Conservation (phyloP, 1,139 yeast species). For the Pichia sp. region DNA sequence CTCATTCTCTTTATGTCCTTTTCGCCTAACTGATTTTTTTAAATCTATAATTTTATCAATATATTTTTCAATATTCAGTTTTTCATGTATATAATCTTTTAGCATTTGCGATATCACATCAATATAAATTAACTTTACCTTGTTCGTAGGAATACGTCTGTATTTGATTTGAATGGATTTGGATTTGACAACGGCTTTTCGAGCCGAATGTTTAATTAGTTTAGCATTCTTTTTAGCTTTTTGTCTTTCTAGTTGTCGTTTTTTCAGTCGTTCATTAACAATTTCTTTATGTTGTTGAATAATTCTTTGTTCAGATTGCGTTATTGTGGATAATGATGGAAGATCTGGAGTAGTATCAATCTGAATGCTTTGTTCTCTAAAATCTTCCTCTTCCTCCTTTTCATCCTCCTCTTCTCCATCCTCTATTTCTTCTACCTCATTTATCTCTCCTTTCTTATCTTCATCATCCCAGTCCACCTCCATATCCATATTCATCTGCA, state of each 20-base stretch:
- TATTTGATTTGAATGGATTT: conserved; percentile 24
- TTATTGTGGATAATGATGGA: not conserved
- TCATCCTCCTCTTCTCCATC: not conserved
- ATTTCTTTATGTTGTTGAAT: conserved; percentile 10
- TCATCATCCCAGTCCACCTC: not conserved
- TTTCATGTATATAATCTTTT: conserved; percentile 23
- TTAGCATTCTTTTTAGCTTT: conserved; percentile 17
- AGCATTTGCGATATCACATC: conserved; percentile 33
- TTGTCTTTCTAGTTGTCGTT: not conserved
- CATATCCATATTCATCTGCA: not conserved
- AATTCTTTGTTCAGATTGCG: conserved; percentile 8
- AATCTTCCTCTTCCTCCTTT: not conserved
- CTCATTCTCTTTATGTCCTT: conserved; percentile 1
- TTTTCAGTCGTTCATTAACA: conserved; percentile 4
- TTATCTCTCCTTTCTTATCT: not conserved
- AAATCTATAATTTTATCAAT: conserved; percentile 1
- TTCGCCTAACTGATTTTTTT: not conserved
- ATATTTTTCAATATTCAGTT: conserved; percentile 10
- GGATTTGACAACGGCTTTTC: conserved; percentile 16
- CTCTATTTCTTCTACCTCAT: conserved; percentile 1
- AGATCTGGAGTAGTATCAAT: not conserved
- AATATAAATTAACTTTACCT: conserved; percentile 27
- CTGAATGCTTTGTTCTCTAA: not conserved
- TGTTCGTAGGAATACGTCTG: conserved; percentile 25
- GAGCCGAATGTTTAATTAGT: not conserved